Evolutionary conservation across 2,329 filamentous ascomycete species (phyloP), one percentile per base, ranked within the genome.

Genomic region (Nemania sp.): DNA sequence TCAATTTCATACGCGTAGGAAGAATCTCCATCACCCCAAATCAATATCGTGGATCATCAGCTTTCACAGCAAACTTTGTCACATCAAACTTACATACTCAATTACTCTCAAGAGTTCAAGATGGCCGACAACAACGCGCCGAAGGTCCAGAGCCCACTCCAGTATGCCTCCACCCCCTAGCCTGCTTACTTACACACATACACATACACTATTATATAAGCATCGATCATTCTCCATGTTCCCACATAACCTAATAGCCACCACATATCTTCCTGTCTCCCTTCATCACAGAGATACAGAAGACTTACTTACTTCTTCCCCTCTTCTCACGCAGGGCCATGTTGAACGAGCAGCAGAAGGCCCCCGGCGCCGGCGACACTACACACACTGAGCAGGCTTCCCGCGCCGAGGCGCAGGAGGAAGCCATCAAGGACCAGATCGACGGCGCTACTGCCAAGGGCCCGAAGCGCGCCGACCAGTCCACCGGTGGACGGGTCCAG

Each of bases 401-500:
- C 44, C 59, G 49, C 26, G 37, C 57, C 15, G 66, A 66, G 36
- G 34, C 37, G 1, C 50, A 57, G 11, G 59, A 42, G 15, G 65
- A 69, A 24, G 61, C 60, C 3, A 44, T 68, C 22, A 70, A 69
- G 51, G 66, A 69, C 53, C 62, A 63, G 45, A 59, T 69, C 49
- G 67, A 70, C 43, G 67, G 64, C 42, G 66, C 67, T 3, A 57
- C 66, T 7, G 45, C 64, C 26, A 63, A 43, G 30, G 68, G 67
- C 0, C 67, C 68, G 12, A 68, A 67, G 62, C 66, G 60, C 43
- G 66, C 66, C 5, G 66, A 69, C 37, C 52, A 60, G 28, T 50
- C 40, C 6, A 57, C 59, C 5, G 66, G 66, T 8, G 68, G 68
- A 15, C 58, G 68, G 24, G 68, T 70, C 2, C 54, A 61, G 36